Base-by-base conservation (phyloP, 2,329 filamentous ascomycete genomes). In the Bipolaris sorokiniana region DNA sequence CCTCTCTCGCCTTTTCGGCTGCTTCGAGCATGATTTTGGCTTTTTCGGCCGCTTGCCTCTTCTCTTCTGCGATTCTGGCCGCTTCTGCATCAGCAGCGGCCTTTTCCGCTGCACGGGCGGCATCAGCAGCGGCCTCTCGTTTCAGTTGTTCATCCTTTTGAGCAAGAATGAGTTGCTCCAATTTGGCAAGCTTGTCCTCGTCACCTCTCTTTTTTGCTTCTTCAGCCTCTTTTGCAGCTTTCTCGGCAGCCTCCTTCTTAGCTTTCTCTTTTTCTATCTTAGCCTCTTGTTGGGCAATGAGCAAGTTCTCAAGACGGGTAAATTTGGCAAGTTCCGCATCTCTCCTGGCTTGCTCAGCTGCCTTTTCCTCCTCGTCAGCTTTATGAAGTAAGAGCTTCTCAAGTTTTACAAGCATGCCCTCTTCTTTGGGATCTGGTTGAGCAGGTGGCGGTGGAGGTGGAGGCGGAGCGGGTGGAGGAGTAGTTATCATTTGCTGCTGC, bases 31-130 rank as follows among this genome's bases (percentile, higher is more conserved):
- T 40, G 7, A 64, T 54, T 23, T 61, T 64, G 7, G 71, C 70
- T 28, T 59, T 56, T 49, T 74, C 67, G n/a, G 71, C 72, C 7
- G 69, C 67, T 18, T 72, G 73, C 20, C 80, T 79, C 63, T 73
- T 80, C 28, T 82, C 80, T 37, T 79, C 78, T 20, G 80, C 79
- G 58, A 80, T 82, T 69, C 84, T 83, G 37, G 78, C 78, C n/a
- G 81, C 81, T 48, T 81, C 76, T 11, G 77, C 73, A 41, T 82
- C 80, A 36, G 79, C 77, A 15, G 79, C 79, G 52, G 79, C 84
- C 67, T 83, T 83, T 45, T 77, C 77, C 6, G 73, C 69, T 64
- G 70, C 64, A 53, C 68, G 61, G 55, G 66, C 56, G 11, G 73
- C 71, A 0, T 73, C 74, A 9, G 64, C 52, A 1, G 72, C 76